Evolutionary conservation across 208 protist species (phyloP).

Genomic region (Acanthamoeba sp.): DNA sequence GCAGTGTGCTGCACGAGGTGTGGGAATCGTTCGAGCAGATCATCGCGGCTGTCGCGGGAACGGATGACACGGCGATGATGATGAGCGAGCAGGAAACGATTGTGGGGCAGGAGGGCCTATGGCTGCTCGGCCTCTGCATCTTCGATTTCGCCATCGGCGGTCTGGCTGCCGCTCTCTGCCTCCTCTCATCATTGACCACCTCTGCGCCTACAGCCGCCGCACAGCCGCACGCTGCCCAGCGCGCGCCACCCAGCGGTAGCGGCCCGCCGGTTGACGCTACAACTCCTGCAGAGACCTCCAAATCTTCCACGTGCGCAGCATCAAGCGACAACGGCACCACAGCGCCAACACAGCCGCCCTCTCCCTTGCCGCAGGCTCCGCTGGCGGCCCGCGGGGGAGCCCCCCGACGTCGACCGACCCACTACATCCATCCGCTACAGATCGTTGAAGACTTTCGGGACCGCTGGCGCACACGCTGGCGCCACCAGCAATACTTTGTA

Average conservation of each 20-base stretch:
- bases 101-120: slow-evolving; percentile 5
- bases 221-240: neutral
- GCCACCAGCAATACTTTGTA: slow-evolving; percentile 61
- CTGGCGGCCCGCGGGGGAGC: neutral
- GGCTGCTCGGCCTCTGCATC: slow-evolving; percentile 1
- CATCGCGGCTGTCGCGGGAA: neutral
- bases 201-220: neutral
- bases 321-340: neutral
- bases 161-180: slow-evolving; percentile 2
- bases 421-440: slow-evolving; percentile 2
- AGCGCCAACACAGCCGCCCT: neutral
- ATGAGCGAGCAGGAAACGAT: neutral
- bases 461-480: neutral
- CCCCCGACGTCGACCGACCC: neutral
- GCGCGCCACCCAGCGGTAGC: too few relatives aligned
- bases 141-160: neutral
- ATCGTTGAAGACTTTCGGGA: slow-evolving; percentile 22
- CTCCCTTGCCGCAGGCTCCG: neutral
- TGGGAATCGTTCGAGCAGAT: neutral
- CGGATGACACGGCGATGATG: neutral
- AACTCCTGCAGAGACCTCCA: neutral
- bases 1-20: neutral
- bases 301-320: too few relatives aligned
- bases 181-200: neutral
- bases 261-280: too few relatives aligned